These are phyloP conservation scores for Phytopythium cucurbitacearum DNA, from an alignment of 352 stramenopile species.

Conservation along the genomic window DNA sequence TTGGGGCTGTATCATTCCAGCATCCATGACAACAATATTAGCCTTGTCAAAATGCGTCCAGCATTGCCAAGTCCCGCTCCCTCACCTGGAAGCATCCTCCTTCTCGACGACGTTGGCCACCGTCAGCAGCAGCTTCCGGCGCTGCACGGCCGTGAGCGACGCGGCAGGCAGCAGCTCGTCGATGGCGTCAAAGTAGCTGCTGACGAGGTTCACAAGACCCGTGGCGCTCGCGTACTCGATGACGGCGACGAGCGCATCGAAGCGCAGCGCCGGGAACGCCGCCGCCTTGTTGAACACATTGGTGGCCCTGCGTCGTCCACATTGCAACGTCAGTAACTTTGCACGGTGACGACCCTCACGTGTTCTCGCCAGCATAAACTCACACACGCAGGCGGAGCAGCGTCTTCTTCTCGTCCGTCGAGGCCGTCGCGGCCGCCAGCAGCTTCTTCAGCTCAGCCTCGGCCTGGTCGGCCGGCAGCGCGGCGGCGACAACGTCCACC, in stretches of 20 bases:
- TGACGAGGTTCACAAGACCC: slow-evolving; percentile 55
- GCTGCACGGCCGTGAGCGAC: slow-evolving; percentile 40
- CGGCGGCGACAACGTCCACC: slow-evolving; percentile 40
- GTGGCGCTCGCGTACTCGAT: slow-evolving; percentile 56
- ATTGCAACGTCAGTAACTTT: neutral
- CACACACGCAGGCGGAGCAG: slow-evolving; percentile 71
- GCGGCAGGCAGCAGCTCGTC: slow-evolving; percentile 47
- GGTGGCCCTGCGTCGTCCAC: slow-evolving; percentile 27
- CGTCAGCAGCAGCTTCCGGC: slow-evolving; percentile 55
- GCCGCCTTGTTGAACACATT: slow-evolving; percentile 76
- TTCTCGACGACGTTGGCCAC: slow-evolving; percentile 72
- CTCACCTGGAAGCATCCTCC: slow-evolving; percentile 10
- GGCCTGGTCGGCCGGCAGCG: slow-evolving; percentile 25
- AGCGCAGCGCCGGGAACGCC: slow-evolving; percentile 52
- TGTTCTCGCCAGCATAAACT: slow-evolving; percentile 5
- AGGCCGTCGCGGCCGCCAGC: slow-evolving; percentile 36
- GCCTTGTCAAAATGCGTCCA: neutral
- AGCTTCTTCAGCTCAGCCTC: slow-evolving; percentile 37
- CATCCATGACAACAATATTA: neutral
- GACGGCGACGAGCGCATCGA: slow-evolving; percentile 58
- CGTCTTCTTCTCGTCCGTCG: slow-evolving; percentile 42
- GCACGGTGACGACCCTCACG: too few relatives aligned
- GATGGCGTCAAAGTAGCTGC: slow-evolving; percentile 64
- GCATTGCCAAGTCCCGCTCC: neutral
- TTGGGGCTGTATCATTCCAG: slow-evolving; percentile 31